A percentile compares a stretch with the other conserved stretches of the same genome.
Conservation (phyloP, 2,329 filamentous ascomycete species). For the Phialemonium atrogriseum region DNA sequence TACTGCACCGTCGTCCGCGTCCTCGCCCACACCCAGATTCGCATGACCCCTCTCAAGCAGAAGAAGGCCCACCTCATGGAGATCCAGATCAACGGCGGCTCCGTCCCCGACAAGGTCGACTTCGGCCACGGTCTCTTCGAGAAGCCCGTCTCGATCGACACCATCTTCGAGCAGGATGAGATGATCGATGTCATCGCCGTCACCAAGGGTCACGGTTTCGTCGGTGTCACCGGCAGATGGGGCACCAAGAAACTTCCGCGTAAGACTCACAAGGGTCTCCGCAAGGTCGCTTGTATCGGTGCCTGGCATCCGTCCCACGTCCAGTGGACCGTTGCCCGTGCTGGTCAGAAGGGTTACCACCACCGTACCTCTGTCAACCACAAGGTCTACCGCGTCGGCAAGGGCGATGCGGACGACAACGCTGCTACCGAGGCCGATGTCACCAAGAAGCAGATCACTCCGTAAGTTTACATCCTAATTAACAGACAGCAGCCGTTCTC, state of each 20-base stretch:
- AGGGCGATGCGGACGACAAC: slow-evolving; percentile 83
- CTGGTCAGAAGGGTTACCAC: slow-evolving; percentile 99
- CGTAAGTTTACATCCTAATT: slow-evolving; percentile 57
- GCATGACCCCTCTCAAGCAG: slow-evolving; percentile 99
- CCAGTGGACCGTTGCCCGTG: slow-evolving; percentile 99
- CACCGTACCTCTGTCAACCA: slow-evolving; percentile 99
- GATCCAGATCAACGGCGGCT: slow-evolving; percentile 98
- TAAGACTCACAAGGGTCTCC: slow-evolving; percentile 99
- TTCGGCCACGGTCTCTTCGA: slow-evolving; percentile 96
- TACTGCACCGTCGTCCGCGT: slow-evolving; percentile 99
- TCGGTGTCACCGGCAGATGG: slow-evolving; percentile 96
- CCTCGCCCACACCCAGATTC: slow-evolving; percentile 98
- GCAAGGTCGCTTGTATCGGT: slow-evolving; percentile 99
- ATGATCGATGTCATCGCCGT: slow-evolving; percentile 99
- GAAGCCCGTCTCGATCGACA: slow-evolving; percentile 91
- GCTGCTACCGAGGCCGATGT: slow-evolving; percentile 92
- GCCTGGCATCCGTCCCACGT: slow-evolving; percentile 99
- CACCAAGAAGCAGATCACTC: slow-evolving; percentile 99
- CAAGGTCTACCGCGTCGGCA: slow-evolving; percentile 99
- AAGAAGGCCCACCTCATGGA: slow-evolving; percentile 99
- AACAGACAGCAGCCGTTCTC: neutral
- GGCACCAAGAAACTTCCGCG: slow-evolving; percentile 99
- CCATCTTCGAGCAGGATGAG: slow-evolving; percentile 99
- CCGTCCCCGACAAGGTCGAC: slow-evolving; percentile 90
- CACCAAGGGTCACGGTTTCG: slow-evolving; percentile 99